Percentiles rank a stretch among this genome's conserved stretches.
phyloP scores from a whole-genome alignment of 495 filamentous ascomycete genomes.

The Sporormia fimetaria region DNA sequence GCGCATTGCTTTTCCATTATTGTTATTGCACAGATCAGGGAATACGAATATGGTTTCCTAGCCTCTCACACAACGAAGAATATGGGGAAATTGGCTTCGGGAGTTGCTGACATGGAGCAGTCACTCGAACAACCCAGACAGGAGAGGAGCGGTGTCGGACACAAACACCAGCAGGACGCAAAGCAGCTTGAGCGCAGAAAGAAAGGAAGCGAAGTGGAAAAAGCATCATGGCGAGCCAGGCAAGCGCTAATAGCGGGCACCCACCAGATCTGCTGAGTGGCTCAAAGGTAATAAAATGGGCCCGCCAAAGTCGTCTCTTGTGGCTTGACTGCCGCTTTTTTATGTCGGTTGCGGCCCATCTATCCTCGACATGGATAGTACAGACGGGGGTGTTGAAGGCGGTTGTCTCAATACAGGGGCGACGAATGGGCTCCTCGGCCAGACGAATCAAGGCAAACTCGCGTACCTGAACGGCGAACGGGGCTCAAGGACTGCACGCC shows the following conservation, averaged over 20 bases:
- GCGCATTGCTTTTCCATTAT: slow-evolving; percentile 24
- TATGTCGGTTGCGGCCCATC: slow-evolving; percentile 23
- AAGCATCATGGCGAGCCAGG: too few species aligned
- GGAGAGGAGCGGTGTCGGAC: too few species aligned
- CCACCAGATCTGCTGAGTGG: slow-evolving; percentile 19
- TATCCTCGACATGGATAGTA: slow-evolving; percentile 3
- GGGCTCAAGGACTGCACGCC: too few species aligned
- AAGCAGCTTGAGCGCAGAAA: too few species aligned
- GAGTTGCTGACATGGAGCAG: too few species aligned
- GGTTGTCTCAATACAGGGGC: slow-evolving; percentile 20
- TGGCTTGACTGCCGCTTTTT: slow-evolving; percentile 19
- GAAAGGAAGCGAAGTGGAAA: too few species aligned
- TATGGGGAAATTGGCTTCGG: slow-evolving; percentile 12
- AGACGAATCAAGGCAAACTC: slow-evolving; percentile 6
- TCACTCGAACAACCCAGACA: too few species aligned
- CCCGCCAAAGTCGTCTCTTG: slow-evolving; percentile 24
- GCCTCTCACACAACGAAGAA: slow-evolving; percentile 11
- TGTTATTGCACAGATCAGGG: slow-evolving; percentile 26
- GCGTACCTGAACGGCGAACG: slow-evolving; percentile 18
- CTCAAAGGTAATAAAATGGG: slow-evolving; percentile 18
- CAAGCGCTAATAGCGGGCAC: slow-evolving; percentile 19
- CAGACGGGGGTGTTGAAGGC: slow-evolving; percentile 7
- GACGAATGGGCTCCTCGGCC: slow-evolving; percentile 5
- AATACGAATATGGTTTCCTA: slow-evolving; percentile 25
- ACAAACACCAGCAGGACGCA: too few species aligned